These are phyloP conservation scores for Ascochyta pisi DNA, from an alignment of 2,329 filamentous ascomycete genomes.

Conservation along the genomic window DNA sequence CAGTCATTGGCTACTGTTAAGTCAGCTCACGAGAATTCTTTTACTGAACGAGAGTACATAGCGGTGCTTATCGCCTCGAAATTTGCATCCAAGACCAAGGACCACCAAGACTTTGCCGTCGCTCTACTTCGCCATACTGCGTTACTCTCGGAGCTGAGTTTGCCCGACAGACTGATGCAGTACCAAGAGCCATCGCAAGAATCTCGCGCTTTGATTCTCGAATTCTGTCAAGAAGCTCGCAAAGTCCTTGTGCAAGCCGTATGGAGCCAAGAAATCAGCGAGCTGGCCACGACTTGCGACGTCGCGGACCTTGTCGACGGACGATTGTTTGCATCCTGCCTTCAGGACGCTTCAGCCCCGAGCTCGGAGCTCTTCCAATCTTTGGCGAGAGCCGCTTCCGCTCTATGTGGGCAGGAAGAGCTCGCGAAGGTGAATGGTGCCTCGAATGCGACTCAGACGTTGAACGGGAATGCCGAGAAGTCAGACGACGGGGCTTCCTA, in stretches of 20 bases:
- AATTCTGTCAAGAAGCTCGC: conserved; percentile 49
- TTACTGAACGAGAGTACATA: conserved; percentile 47
- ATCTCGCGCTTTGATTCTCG: conserved; percentile 41
- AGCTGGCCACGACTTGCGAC: conserved; percentile 49
- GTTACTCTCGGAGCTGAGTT: conserved; percentile 50
- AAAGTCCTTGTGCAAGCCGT: conserved; percentile 46
- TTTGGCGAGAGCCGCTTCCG: conserved; percentile 28
- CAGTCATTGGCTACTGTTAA: conserved; percentile 30
- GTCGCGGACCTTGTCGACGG: conserved; percentile 65
- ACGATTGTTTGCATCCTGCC: conserved; percentile 47
- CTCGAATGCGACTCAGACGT: not conserved
- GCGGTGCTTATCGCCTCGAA: conserved; percentile 43
- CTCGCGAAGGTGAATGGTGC: conserved; percentile 18
- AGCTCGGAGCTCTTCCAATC: conserved; percentile 27
- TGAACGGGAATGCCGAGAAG: conserved; percentile 10
- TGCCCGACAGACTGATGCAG: conserved; percentile 49
- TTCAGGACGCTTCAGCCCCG: conserved; percentile 25
- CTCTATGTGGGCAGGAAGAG: conserved; percentile 25
- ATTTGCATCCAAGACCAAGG: conserved; percentile 39
- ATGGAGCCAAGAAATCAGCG: conserved; percentile 44
- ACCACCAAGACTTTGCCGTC: conserved; percentile 40
- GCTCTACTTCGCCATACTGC: conserved; percentile 55
- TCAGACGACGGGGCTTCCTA: conserved; percentile 25
- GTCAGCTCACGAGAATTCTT: conserved; percentile 23
- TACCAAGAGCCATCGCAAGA: conserved; percentile 42